Conservation (phyloP, 371 early-diverging fungal genomes). For the Coelomomyces lativittatus region DNA sequence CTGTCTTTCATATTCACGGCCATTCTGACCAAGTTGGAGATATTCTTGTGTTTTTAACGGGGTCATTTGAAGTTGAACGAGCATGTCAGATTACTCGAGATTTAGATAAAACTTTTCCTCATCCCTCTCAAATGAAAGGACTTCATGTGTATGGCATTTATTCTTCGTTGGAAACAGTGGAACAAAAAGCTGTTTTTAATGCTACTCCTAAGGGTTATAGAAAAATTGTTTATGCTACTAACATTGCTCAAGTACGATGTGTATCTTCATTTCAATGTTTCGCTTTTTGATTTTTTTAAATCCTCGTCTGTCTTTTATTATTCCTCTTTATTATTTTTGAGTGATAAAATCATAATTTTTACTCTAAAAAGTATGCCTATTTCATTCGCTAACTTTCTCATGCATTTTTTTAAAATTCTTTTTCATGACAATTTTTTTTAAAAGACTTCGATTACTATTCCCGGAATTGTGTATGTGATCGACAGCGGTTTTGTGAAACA, state of each 20-base stretch:
- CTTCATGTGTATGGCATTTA: slow-evolving; percentile 18
- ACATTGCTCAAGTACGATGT: slow-evolving; percentile 40
- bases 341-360: no score
- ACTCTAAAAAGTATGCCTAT: no score
- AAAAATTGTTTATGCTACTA: slow-evolving; percentile 46
- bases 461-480: slow-evolving; percentile 74
- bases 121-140: slow-evolving; percentile 1
- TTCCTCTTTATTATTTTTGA: no score
- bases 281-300: no score
- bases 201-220: slow-evolving; percentile 11
- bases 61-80: slow-evolving; percentile 71
- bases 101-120: neutral
- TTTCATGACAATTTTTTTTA: no score
- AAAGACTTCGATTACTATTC: slow-evolving; percentile 61
- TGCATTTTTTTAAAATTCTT: no score
- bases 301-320: no score
- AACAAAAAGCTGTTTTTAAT: slow-evolving; percentile 17
- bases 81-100: slow-evolving; percentile 30
- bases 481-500: slow-evolving; percentile 84
- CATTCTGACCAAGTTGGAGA: slow-evolving; percentile 54
- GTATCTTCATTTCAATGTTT: no score
- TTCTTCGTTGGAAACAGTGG: slow-evolving; percentile 17
- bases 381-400: no score
- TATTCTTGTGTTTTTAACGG: slow-evolving; percentile 75
- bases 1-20: slow-evolving; percentile 55